Evolutionary conservation across 352 stramenopile genomes (phyloP), one percentile per base, ranked within the genome.

Genomic region (Pythium phragmitis): DNA sequence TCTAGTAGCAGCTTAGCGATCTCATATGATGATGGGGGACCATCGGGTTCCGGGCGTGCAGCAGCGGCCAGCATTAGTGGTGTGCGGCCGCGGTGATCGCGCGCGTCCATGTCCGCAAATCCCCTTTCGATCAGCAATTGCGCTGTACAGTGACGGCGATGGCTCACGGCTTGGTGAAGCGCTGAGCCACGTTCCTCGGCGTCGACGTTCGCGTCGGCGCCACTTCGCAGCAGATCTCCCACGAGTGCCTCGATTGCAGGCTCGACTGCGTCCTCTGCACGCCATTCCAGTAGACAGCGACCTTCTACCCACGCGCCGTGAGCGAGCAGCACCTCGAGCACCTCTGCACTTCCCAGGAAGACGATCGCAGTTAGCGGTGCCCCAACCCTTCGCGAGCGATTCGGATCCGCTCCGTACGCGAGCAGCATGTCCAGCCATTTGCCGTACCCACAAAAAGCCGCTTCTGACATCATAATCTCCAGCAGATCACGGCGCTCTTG

Each of bases 21-120:
- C 19, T 58, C 4, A 12, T 50, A 4, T 30, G 26, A 30, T 30
- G 26, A 1, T 30, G 26, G 26, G 26, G 26, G 26, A 5, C 26
- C 26, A 30, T 21, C 11, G 21, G 21, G 21, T 21, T 21, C 21
- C 21, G 21, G 21, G 21, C 21, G 21, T 21, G 3, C 26, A 30
- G 17, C n/a, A 7, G 34, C 50, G 8, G 17, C 14, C n/a, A 12
- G 7, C 55, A 62, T 62, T 9, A 62, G 30, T 6, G 55, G 55
- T 9, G 55, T 62, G 41, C 41, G 43, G 26, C 55, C 55, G 13
- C 21, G 23, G 9, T 11, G 19, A 17, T 45, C 39, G 2, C 9
- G 36, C 30, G 51, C 51, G 36, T 58, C 34, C n/a, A 58, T n/a
- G 36, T 50, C 45, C 17, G 8, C 45, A 50, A 30, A 50, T 28